phyloP scores from a whole-genome alignment of 1,139 yeast species.

The Yamadazyma membranifaciens region DNA sequence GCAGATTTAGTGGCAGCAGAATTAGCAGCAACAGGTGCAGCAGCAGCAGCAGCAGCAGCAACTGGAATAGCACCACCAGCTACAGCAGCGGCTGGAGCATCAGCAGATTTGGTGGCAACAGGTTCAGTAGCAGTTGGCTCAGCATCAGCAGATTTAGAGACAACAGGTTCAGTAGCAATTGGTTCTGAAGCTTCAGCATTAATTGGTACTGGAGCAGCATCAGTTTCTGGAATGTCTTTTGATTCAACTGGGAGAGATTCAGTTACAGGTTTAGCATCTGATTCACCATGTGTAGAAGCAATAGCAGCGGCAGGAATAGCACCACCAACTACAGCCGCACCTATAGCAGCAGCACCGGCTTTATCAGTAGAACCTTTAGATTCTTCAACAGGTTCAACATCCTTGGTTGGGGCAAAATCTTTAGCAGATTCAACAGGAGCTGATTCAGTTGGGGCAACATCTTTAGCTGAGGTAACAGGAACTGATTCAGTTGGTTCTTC shows the following conservation, averaged over 20 bases:
- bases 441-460: conserved; percentile 7
- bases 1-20: too few relatives aligned
- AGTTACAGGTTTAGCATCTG: conserved; percentile 7
- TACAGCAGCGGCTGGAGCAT: conserved; percentile 6
- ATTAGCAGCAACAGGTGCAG: conserved; percentile 4
- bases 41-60: not conserved
- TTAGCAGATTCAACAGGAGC: conserved; percentile 10
- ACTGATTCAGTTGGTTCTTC: conserved; percentile 7
- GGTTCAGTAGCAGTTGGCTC: not conserved
- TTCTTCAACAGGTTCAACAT: conserved; percentile 3
- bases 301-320: conserved; percentile 2
- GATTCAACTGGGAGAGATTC: conserved; percentile 1
- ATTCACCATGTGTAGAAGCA: not conserved
- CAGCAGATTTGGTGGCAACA: conserved; percentile 1
- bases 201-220: conserved; percentile 4
- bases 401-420: conserved; percentile 6
- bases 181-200: conserved; percentile 4
- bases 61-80: conserved; percentile 2
- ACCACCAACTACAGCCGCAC: conserved; percentile 4
- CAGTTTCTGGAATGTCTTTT: conserved; percentile 3
- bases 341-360: conserved; percentile 2
- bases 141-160: too few relatives aligned
- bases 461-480: conserved; percentile 2
- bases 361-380: not conserved
- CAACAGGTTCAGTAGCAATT: too few relatives aligned